Conservation (phyloP, 257 asterid genomes). For the Striga asiatica region DNA sequence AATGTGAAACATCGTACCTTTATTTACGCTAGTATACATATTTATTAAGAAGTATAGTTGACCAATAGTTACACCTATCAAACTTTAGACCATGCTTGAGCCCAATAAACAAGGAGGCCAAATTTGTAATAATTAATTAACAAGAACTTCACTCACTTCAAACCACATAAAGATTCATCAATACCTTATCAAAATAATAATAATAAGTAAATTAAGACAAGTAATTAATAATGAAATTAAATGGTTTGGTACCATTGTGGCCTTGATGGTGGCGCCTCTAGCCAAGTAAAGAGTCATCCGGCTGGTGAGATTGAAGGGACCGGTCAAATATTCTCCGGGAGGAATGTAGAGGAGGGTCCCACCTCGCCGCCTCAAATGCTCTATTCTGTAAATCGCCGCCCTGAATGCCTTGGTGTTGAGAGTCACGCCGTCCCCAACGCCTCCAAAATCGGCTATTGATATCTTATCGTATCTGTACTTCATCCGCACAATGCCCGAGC, state of each 20-base stretch:
- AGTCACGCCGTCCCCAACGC: conserved; percentile 77
- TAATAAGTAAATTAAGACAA: neutral
- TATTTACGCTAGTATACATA: no score
- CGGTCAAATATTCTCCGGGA: conserved; percentile 78
- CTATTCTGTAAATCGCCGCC: conserved; percentile 66
- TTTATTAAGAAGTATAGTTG: no score
- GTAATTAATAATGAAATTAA: neutral
- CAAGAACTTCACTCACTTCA: no score
- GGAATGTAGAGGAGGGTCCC: conserved; percentile 89
- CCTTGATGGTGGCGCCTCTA: conserved; percentile 70
- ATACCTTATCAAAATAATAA: no score
- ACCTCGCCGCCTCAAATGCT: conserved; percentile 70
- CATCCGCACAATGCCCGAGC: conserved; percentile 88
- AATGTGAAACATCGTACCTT: no score
- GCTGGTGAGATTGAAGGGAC: conserved; percentile 76
- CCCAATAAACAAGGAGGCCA: no score
- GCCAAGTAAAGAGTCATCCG: conserved; percentile 91
- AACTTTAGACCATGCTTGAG: no score
- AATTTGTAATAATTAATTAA: no score
- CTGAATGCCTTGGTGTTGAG: conserved; percentile 75
- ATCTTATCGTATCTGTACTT: conserved; percentile 60
- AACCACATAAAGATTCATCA: no score
- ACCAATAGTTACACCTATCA: no score
- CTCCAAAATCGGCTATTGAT: conserved; percentile 77
- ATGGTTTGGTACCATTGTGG: conserved; percentile 45